A percentile compares a stretch with the other conserved stretches of the same genome.
Conservation (phyloP, 495 filamentous ascomycete species). For the Podospora anserina region DNA sequence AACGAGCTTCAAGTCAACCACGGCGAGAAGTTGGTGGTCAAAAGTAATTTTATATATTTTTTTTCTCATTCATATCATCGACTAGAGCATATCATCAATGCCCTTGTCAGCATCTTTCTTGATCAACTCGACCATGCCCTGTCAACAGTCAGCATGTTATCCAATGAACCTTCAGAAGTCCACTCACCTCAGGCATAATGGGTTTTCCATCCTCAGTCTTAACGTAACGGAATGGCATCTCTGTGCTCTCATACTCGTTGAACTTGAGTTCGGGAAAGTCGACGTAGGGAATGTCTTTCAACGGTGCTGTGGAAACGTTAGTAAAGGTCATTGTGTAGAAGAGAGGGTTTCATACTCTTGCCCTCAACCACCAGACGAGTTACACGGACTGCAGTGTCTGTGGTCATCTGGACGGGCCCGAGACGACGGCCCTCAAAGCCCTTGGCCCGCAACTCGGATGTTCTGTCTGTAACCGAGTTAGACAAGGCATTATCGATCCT, state of each 20-base stretch:
- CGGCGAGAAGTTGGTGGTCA: background rate
- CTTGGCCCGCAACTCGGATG: constrained; percentile 86
- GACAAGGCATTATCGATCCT: background rate
- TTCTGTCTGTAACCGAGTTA: constrained; percentile 63
- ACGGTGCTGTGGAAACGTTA: constrained; percentile 50
- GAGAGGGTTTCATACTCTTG: constrained; percentile 54
- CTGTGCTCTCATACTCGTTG: constrained; percentile 84
- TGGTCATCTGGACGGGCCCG: constrained; percentile 96
- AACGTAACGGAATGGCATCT: constrained; percentile 98
- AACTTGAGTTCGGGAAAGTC: constrained; percentile 87
- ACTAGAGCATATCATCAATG: constrained; percentile 77
- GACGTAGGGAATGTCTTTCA: constrained; percentile 73
- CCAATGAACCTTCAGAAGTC: background rate
- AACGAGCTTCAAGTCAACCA: background rate
- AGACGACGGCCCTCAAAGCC: constrained; percentile 85
- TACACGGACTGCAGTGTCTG: constrained; percentile 92
- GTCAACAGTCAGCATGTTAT: background rate
- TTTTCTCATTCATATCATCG: background rate
- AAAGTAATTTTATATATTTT: background rate
- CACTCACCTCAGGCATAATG: constrained; percentile 81
- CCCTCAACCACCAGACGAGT: constrained; percentile 84
- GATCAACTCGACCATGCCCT: constrained; percentile 95
- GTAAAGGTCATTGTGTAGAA: background rate
- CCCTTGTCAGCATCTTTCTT: constrained; percentile 90
- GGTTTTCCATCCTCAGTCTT: constrained; percentile 67